Base-by-base conservation (phyloP, 1,139 yeast species). In the Debaryomyces sp. region DNA sequence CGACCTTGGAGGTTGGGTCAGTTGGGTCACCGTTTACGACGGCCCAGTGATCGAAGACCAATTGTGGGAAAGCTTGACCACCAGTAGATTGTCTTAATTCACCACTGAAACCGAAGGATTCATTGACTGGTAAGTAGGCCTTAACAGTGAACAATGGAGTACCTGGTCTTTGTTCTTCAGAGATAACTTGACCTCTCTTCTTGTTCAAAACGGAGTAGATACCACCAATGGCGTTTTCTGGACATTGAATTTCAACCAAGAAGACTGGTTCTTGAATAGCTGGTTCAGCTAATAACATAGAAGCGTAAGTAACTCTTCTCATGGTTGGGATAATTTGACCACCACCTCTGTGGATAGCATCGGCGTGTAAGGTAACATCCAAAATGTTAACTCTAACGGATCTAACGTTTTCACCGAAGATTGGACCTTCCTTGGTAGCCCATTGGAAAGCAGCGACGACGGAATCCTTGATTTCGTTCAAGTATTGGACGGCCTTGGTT, bases 41-140 rank as follows among this genome's bases (percentile, higher is more conserved):
- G 62, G 90, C 83, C 98, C 98, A 94, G 79, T 94, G 99, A 78
- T 92, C 98, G 80, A 94, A 94, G 78, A 94, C 94, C 96, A 94
- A 85, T 84, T 92, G 98, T 82, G 99, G 99, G 98, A 94, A 94
- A 77, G 99, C 99, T 86, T 94, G 99, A 80, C 99, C 99, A 89
- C 97, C 97, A 71, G 99, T 94, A 72, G 98, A 97, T 83, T 92
- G 97, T 87, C 99, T 91, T 75, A 94, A 89, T 73, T 91, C 96
- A 82, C 96, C 94, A 69, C 97, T 88, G 97, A 94, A 94, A 88
- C 99, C 99, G 87, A 94, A 94, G 55, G 99, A 94, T 85, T 94
- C 99, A 82, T 94, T 94, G 70, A 94, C 98, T 78, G 99, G 99
- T 80, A 92, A 84, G 96, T 90, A 89, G 68, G 98, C 98, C 89